Conservation (phyloP, 2,329 filamentous ascomycete genomes). For the Apiospora koreana region DNA sequence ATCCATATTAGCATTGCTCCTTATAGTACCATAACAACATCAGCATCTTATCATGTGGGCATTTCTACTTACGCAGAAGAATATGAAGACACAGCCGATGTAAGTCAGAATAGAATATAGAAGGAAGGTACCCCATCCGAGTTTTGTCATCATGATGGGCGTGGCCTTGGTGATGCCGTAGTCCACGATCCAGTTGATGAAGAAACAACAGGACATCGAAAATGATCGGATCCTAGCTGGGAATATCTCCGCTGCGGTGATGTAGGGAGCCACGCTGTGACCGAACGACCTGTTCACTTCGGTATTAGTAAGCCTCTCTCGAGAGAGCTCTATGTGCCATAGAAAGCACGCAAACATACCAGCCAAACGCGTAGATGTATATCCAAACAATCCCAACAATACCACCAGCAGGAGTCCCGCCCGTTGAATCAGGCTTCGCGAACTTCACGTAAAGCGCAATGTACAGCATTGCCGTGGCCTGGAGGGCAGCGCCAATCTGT, state of each 20-base stretch:
- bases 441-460: constrained; percentile 38
- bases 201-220: constrained; percentile 30
- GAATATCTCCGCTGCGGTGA: constrained; percentile 35
- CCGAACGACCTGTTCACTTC: constrained; percentile 22
- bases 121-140: constrained; percentile 38
- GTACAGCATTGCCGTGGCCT: constrained; percentile 34
- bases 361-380: constrained; percentile 28
- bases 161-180: constrained; percentile 35
- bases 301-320: not conserved
- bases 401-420: constrained; percentile 38
- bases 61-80: constrained; percentile 42
- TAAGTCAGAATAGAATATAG: constrained; percentile 38
- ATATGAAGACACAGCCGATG: constrained; percentile 41
- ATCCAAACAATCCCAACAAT: constrained; percentile 41
- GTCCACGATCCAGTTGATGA: constrained; percentile 34
- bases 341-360: not conserved
- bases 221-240: constrained; percentile 33
- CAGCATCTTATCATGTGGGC: not conserved
- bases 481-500: constrained; percentile 29
- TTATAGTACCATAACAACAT: not conserved
- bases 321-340: not conserved
- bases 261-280: constrained; percentile 28
- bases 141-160: constrained; percentile 36
- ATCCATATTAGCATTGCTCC: not conserved
- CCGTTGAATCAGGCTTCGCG: constrained; percentile 28